Evolutionary conservation across 2,329 filamentous ascomycete species (phyloP).

Genomic region (Fusarium floridanum): DNA sequence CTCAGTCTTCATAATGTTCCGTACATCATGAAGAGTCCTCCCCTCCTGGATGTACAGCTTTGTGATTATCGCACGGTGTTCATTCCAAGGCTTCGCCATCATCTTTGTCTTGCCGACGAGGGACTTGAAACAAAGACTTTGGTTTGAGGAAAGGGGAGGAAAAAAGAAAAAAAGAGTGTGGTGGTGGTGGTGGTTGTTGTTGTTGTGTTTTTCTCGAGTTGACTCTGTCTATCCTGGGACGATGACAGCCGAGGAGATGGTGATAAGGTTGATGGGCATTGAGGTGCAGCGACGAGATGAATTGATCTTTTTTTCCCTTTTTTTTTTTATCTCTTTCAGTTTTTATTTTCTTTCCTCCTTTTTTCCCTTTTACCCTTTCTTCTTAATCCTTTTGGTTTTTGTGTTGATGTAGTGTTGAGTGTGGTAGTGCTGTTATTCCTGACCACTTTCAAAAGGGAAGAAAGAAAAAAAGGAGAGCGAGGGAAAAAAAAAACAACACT

Average conservation of each 20-base stretch:
- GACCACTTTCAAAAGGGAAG: constrained; percentile 2
- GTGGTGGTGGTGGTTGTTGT: neutral
- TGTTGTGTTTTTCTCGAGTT: constrained; percentile 4
- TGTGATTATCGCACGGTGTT: constrained; percentile 53
- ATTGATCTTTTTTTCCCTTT: neutral
- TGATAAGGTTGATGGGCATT: constrained; percentile 29
- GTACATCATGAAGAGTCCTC: constrained; percentile 57
- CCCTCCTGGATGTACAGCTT: constrained; percentile 57
- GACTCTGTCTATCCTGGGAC: constrained; percentile 33
- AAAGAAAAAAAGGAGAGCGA: neutral
- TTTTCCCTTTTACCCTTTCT: neutral
- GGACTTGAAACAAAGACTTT: neutral
- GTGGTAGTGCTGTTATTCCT: constrained; percentile 39
- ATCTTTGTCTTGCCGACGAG: constrained; percentile 24
- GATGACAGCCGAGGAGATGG: constrained; percentile 36
- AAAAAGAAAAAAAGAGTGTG: neutral
- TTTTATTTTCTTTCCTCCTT: neutral
- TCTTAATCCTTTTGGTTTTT: neutral
- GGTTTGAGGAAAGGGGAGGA: neutral
- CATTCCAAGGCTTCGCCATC: constrained; percentile 62
- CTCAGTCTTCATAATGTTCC: constrained; percentile 54
- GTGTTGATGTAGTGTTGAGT: neutral
- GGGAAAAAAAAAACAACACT: neutral
- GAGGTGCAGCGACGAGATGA: constrained; percentile 4
- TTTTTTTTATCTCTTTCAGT: neutral